Evolutionary conservation across 768 basidiomycete species (phyloP).

Genomic region (Mycena maculata): DNA sequence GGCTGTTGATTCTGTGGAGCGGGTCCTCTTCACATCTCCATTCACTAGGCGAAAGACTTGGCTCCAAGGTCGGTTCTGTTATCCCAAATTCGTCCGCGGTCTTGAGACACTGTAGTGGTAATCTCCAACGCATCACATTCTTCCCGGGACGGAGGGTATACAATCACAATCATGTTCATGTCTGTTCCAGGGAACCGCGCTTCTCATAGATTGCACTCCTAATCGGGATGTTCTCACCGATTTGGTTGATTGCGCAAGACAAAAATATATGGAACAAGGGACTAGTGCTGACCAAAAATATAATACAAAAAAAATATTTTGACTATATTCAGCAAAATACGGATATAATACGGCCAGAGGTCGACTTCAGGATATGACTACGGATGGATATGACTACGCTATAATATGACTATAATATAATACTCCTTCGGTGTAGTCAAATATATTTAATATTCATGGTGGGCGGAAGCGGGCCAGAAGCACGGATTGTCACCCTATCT

Average conservation of each 20-base stretch:
- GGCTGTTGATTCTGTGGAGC: conserved; percentile 16
- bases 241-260: conserved; percentile 12
- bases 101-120: conserved; percentile 14
- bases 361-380: too few species aligned
- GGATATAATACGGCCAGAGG: too few species aligned
- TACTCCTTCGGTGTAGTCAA: too few species aligned
- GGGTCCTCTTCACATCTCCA: conserved; percentile 15
- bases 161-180: conserved; percentile 20
- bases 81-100: not conserved
- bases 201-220: conserved; percentile 17
- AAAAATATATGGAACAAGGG: conserved; percentile 12
- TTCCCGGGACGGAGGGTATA: conserved; percentile 16
- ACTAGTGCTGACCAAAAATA: too few species aligned
- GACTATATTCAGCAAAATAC: too few species aligned
- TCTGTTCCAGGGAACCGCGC: not conserved
- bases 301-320: too few species aligned
- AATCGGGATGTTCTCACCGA: conserved; percentile 15
- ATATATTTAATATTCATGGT: too few species aligned
- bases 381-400: too few species aligned
- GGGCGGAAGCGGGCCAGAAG: too few species aligned
- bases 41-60: conserved; percentile 20
- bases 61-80: conserved; percentile 18
- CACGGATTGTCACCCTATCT: too few species aligned
- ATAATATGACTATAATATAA: too few species aligned
- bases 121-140: conserved; percentile 9